phyloP scores from a whole-genome alignment of 768 basidiomycete genomes.

The Kwoniella mangroviensis region DNA sequence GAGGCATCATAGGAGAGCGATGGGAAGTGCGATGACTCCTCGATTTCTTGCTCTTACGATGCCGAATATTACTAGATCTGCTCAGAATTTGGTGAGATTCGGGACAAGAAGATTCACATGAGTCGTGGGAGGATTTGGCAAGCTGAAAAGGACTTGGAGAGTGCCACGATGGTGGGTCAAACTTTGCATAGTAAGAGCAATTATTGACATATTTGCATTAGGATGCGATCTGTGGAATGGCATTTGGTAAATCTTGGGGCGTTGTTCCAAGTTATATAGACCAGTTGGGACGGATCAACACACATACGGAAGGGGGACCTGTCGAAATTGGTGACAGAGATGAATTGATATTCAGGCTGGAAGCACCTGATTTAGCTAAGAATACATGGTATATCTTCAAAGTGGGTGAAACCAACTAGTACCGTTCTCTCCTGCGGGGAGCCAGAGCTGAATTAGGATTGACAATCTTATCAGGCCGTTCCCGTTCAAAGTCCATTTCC shows the following conservation, averaged over 20 bases:
- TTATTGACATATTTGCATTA: constrained; percentile 3
- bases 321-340: background rate
- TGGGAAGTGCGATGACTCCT: constrained; percentile 50
- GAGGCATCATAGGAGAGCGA: constrained; percentile 47
- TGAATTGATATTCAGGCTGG: constrained; percentile 31
- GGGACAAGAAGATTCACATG: constrained; percentile 27
- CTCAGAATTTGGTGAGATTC: constrained; percentile 37
- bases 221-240: constrained; percentile 52
- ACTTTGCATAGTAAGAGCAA: background rate
- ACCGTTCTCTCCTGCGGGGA: background rate
- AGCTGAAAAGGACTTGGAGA: constrained; percentile 39
- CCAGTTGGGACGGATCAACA: background rate
- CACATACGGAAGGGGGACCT: background rate
- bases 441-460: no score
- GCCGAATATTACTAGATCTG: constrained; percentile 32
- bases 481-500: constrained; percentile 43
- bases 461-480: constrained; percentile 26
- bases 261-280: constrained; percentile 12
- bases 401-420: constrained; percentile 17
- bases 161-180: constrained; percentile 40
- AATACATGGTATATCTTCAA: constrained; percentile 38
- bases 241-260: constrained; percentile 43
- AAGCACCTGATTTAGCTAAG: constrained; percentile 26
- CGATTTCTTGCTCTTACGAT: constrained; percentile 45
- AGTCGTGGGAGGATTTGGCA: constrained; percentile 25